A percentile compares a stretch with the other conserved stretches of the same genome.
Conservation (phyloP, 2,329 filamentous ascomycete species). For the Aspergillus novofumigatus region DNA sequence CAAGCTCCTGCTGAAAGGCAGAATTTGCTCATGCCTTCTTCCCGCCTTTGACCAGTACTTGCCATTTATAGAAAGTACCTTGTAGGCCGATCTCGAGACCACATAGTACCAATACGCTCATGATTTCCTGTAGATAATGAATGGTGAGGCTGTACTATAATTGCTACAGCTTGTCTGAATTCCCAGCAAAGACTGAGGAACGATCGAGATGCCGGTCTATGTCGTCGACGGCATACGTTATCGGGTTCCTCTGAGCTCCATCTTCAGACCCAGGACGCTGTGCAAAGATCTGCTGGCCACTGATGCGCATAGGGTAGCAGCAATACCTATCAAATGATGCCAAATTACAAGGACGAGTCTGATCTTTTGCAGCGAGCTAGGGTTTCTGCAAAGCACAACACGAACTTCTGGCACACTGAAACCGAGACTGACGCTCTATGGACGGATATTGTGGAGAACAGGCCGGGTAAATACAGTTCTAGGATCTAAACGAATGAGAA, state of each 20-base stretch:
- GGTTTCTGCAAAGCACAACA: background rate
- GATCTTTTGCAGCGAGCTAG: background rate
- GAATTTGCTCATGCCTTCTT: too few relatives aligned
- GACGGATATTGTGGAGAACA: conserved; percentile 42
- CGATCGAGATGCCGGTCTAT: conserved; percentile 11
- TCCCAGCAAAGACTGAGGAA: background rate
- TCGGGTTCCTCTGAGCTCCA: conserved; percentile 6
- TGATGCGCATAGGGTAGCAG: background rate
- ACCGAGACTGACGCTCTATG: background rate
- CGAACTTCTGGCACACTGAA: background rate
- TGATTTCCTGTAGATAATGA: too few relatives aligned
- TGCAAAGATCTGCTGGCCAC: conserved; percentile 2
- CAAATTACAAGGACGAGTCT: background rate
- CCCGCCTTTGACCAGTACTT: too few relatives aligned
- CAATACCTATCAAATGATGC: background rate
- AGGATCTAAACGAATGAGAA: background rate
- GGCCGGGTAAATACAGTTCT: background rate
- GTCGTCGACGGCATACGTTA: conserved; percentile 10
- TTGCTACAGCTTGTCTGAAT: background rate
- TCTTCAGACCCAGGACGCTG: background rate
- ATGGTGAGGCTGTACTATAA: too few relatives aligned
- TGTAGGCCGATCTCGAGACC: too few relatives aligned
- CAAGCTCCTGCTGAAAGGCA: too few relatives aligned
- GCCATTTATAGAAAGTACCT: too few relatives aligned
- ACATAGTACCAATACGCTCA: too few relatives aligned